Evolutionary conservation across 2,329 filamentous ascomycete genomes (phyloP).

Genomic region (Ophiostoma fasciatum): DNA sequence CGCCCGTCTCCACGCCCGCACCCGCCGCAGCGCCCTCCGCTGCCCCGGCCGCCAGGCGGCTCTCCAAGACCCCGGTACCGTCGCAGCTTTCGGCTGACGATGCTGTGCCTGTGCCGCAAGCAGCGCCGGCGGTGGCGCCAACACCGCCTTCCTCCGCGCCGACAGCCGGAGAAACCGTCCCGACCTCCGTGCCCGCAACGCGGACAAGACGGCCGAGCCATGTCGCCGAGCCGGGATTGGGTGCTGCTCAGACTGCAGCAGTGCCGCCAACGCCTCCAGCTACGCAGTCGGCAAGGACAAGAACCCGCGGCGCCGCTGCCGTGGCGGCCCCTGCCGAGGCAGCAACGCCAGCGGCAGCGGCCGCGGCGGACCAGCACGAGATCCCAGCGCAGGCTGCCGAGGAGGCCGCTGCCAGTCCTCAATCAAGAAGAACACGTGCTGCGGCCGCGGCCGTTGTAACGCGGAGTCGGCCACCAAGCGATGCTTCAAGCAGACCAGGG

Average conservation of each 20-base stretch:
- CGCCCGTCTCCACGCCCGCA: slow-evolving; percentile 23
- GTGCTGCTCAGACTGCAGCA: too few species aligned
- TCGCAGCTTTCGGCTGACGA: background rate
- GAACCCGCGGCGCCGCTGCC: background rate
- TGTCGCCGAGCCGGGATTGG: too few species aligned
- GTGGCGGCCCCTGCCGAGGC: background rate
- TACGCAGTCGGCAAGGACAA: background rate
- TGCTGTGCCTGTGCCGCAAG: background rate
- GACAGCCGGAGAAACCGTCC: background rate
- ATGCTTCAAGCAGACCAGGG: too few species aligned
- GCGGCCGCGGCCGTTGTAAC: too few species aligned
- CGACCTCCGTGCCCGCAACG: background rate
- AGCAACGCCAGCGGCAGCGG: background rate
- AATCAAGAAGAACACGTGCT: too few species aligned
- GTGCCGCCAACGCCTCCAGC: background rate
- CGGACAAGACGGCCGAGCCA: slow-evolving; percentile 1
- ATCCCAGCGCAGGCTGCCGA: too few species aligned
- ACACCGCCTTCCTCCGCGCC: background rate
- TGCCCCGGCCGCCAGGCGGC: slow-evolving; percentile 10
- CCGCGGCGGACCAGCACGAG: background rate
- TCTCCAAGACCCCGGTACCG: slow-evolving; percentile 11
- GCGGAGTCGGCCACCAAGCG: too few species aligned
- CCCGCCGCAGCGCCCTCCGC: slow-evolving; percentile 18
- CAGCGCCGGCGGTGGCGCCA: background rate
- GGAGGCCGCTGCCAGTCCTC: too few species aligned